phyloP scores from a whole-genome alignment of 2,329 filamentous ascomycete genomes.

The Simplicillium aogashimaense region DNA sequence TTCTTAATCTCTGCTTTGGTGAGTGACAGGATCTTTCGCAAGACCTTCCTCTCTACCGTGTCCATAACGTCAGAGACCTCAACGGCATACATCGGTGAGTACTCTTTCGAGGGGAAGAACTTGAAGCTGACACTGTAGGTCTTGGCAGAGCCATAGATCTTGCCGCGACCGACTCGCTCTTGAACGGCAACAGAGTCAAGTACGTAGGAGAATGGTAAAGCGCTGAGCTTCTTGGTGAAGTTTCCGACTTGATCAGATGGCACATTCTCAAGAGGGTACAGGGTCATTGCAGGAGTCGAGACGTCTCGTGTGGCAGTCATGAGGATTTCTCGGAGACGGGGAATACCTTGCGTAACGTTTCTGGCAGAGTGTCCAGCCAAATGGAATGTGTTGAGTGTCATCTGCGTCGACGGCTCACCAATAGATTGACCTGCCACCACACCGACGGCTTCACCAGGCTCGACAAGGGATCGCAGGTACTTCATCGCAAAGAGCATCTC shows the following conservation, averaged over 20 bases:
- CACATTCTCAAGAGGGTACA: slow-evolving; percentile 67
- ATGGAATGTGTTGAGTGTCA: slow-evolving; percentile 99
- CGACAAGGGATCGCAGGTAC: slow-evolving; percentile 83
- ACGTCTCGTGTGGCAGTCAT: slow-evolving; percentile 93
- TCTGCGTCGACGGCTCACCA: slow-evolving; percentile 95
- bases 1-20: slow-evolving; percentile 77
- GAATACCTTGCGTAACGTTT: slow-evolving; percentile 98
- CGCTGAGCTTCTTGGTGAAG: slow-evolving; percentile 88
- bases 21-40: slow-evolving; percentile 60
- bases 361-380: slow-evolving; percentile 96
- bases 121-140: slow-evolving; percentile 73
- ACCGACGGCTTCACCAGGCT: slow-evolving; percentile 92
- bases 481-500: slow-evolving; percentile 82
- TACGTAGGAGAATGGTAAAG: slow-evolving; percentile 73
- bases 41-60: slow-evolving; percentile 71
- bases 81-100: slow-evolving; percentile 78
- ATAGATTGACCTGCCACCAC: slow-evolving; percentile 95
- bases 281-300: slow-evolving; percentile 82
- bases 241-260: slow-evolving; percentile 57
- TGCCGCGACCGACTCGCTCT: slow-evolving; percentile 67
- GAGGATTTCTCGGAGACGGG: slow-evolving; percentile 89
- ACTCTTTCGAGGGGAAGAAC: slow-evolving; percentile 79
- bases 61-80: slow-evolving; percentile 64
- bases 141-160: slow-evolving; percentile 63
- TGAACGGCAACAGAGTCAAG: slow-evolving; percentile 72